A percentile compares a stretch with the other conserved stretches of the same genome.
These are phyloP conservation scores for Cylindrotheca closterium DNA, from an alignment of 108 stramenopile species.

Conservation along the genomic window DNA sequence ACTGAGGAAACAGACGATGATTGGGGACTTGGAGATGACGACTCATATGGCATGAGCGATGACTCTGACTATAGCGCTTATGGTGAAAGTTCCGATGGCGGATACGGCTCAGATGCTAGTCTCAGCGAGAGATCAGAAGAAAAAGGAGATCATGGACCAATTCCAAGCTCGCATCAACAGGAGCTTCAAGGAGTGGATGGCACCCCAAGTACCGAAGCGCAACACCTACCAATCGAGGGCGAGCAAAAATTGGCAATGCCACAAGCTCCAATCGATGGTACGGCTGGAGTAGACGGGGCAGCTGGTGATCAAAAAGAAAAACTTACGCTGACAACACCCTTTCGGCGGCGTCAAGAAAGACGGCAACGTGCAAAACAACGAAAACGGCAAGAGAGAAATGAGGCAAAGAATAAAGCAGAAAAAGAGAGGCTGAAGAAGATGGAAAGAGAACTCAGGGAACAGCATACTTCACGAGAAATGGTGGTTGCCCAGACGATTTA, in stretches of 20 bases:
- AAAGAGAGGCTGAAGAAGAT: constrained; percentile 1
- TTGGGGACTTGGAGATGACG: constrained; percentile 26
- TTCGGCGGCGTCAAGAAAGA: constrained; percentile 16
- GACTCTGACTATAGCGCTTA: background rate
- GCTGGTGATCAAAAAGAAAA: background rate
- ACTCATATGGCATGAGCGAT: constrained; percentile 3
- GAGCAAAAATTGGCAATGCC: background rate
- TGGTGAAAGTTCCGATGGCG: background rate
- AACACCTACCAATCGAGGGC: background rate
- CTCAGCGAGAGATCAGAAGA: background rate
- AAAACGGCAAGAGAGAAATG: constrained; percentile 8
- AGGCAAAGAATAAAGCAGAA: constrained; percentile 1
- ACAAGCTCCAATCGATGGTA: background rate
- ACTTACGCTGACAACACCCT: constrained; percentile 8
- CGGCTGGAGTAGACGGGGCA: background rate
- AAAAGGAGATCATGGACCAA: background rate
- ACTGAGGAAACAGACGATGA: constrained; percentile 21
- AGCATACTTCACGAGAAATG: constrained; percentile 29
- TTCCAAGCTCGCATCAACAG: background rate
- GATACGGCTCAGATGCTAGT: background rate
- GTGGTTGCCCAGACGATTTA: constrained; percentile 24
- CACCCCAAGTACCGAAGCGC: background rate
- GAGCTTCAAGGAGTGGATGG: background rate
- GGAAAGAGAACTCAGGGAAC: constrained; percentile 1
- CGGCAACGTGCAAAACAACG: constrained; percentile 8